Base-by-base conservation (phyloP, 73 alveolate species). In the Breviolum minutum region DNA sequence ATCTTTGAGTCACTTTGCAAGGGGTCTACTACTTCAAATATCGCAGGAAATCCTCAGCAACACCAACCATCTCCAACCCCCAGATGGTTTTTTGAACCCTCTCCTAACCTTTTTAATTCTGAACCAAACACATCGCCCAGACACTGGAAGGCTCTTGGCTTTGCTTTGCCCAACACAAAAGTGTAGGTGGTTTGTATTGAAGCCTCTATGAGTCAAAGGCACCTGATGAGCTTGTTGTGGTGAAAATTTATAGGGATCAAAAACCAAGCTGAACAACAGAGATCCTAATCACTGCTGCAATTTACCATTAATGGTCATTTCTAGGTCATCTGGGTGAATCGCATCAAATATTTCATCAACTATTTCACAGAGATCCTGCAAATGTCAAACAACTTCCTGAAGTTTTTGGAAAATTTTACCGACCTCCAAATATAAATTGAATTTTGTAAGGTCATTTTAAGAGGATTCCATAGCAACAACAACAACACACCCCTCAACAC, bases 171-270 rank as follows among this genome's bases (percentile, higher is more conserved):
- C 98, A 30, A 93, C 98, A 60, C 89, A 76, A 60, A 93, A 86
- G 40, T 77, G 98, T 76, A 93, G 64, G 70, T 93, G 98, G 48
- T 93, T 93, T 62, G 92, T 76, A 69, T 48, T 32, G 92, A 76
- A 93, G 82, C 98, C 98, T 27, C 98, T 29, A 30, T 93, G 98
- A 70, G 98, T 93, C 92, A 93, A 29, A 24, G 98, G 98, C 73
- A 93, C 98, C 97, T 92, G 68, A 17, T 6, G 11, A 16, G 14
- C 60, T 9, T 27, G 62, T 7, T 12, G 63, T 20, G 14, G 86
- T 6, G 30, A 9, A 77, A 9, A 77, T 66, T 11, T 13, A 66
- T 14, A 30, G 1, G 86, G 16, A 9, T 17, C 63, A 22, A 24
- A 14, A 61, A 77, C 8, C 1, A 6, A 77, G 16, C 63, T 68